Evolutionary conservation across 345 rosid genomes (phyloP).

Genomic region (Ricinus communis): DNA sequence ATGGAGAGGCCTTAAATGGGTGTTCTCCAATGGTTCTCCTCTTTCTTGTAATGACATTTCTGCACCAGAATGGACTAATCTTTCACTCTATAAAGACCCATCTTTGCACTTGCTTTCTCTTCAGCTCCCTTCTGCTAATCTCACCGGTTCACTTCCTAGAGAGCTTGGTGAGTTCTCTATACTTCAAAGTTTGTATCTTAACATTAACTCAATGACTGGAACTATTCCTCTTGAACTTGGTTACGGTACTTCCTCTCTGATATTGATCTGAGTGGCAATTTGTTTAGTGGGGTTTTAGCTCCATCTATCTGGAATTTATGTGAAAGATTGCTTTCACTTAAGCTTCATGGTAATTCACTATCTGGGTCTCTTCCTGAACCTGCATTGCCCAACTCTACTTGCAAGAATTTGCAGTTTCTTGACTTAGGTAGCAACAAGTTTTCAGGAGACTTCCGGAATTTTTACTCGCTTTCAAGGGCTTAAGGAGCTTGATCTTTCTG

Average conservation of each 20-base stretch:
- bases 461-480: constrained; percentile 57
- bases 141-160: constrained; percentile 83
- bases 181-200: constrained; percentile 78
- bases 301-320: constrained; percentile 96
- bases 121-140: constrained; percentile 94
- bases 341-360: constrained; percentile 64
- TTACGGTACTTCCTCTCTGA: constrained; percentile 79
- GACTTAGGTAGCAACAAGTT: constrained; percentile 80
- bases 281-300: constrained; percentile 57
- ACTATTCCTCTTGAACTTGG: constrained; percentile 92
- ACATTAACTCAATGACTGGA: constrained; percentile 75
- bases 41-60: constrained; percentile 59
- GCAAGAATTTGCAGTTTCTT: constrained; percentile 62
- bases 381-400: constrained; percentile 76
- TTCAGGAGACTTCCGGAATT: constrained; percentile 75
- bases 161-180: constrained; percentile 88
- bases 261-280: constrained; percentile 71
- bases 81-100: constrained; percentile 66
- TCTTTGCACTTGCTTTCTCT: constrained; percentile 75
- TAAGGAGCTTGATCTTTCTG: constrained; percentile 80
- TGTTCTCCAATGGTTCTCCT: constrained; percentile 59
- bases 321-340: constrained; percentile 64
- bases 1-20: constrained; percentile 99
- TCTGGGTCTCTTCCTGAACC: constrained; percentile 75
- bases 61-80: constrained; percentile 67